Percentiles rank a stretch among this genome's conserved stretches.
These are phyloP conservation scores for Lactarius evosmus DNA, from an alignment of 768 basidiomycete genomes.

Conservation along the genomic window DNA sequence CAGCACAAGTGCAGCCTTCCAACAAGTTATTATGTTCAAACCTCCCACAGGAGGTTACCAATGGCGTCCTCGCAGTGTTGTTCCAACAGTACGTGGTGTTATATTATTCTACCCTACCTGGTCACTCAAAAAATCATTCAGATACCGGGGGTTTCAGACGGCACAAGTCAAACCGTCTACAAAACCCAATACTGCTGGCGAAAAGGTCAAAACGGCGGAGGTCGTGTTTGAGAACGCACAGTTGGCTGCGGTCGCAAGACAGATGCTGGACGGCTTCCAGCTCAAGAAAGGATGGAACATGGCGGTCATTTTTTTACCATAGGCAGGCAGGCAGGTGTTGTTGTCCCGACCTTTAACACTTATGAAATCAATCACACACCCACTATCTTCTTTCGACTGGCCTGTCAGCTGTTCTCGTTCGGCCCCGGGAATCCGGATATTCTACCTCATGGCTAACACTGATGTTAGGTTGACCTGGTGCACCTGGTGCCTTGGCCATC, in stretches of 20 bases:
- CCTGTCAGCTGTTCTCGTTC: not conserved
- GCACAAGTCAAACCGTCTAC: conserved; percentile 69
- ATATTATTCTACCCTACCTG: not conserved
- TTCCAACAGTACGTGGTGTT: conserved; percentile 79
- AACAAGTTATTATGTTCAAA: conserved; percentile 66
- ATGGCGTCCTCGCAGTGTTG: conserved; percentile 78
- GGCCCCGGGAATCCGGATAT: not conserved
- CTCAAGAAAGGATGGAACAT: conserved; percentile 86
- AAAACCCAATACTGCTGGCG: conserved; percentile 60
- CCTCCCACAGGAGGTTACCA: conserved; percentile 86
- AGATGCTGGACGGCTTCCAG: conserved; percentile 79
- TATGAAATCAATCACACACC: conserved; percentile 9
- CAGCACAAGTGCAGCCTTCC: conserved; percentile 46
- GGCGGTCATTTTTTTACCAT: conserved; percentile 66
- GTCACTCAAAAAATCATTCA: conserved; percentile 34
- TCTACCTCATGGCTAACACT: not conserved
- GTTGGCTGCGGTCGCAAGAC: conserved; percentile 73
- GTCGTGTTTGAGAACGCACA: conserved; percentile 74
- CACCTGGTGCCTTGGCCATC: conserved; percentile 8
- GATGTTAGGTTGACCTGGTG: conserved; percentile 5
- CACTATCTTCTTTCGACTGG: conserved; percentile 2
- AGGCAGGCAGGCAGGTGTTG: conserved; percentile 19
- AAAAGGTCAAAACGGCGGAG: conserved; percentile 75
- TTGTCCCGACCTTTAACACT: conserved; percentile 11
- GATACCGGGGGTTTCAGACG: conserved; percentile 79